phyloP scores from a whole-genome alignment of 768 basidiomycete species.

The Termitomyces sp. region DNA sequence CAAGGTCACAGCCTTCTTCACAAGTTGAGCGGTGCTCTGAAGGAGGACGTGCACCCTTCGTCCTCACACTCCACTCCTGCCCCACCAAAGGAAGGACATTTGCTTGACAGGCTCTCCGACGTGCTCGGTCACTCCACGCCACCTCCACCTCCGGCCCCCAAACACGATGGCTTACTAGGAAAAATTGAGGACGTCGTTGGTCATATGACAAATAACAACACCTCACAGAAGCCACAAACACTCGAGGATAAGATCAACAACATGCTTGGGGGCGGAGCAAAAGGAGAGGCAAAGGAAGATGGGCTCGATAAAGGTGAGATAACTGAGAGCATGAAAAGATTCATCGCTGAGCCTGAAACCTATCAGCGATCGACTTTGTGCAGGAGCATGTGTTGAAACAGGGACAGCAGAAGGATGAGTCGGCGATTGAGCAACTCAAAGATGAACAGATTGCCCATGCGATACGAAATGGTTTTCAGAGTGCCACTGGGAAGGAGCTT shows the following conservation, averaged over 20 bases:
- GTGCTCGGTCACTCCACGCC: constrained; percentile 2
- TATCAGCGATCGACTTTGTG: constrained; percentile 34
- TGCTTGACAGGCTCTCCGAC: constrained; percentile 9
- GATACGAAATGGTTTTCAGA: constrained; percentile 28
- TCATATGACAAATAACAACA: constrained; percentile 5
- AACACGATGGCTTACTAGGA: constrained; percentile 14
- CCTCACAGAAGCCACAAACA: constrained; percentile 13
- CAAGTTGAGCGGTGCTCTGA: constrained; percentile 6
- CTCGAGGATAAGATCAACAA: constrained; percentile 18
- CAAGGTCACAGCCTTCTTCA: background rate
- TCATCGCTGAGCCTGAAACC: background rate
- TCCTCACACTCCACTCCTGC: background rate
- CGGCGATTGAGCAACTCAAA: constrained; percentile 35
- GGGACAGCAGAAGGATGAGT: constrained; percentile 35
- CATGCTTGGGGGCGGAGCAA: constrained; percentile 16
- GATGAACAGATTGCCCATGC: constrained; percentile 34
- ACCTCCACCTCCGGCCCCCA: background rate
- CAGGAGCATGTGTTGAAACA: constrained; percentile 37
- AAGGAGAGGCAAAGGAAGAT: constrained; percentile 19
- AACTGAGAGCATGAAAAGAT: background rate
- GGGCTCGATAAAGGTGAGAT: constrained; percentile 28
- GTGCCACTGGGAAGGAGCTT: constrained; percentile 29
- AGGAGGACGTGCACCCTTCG: background rate
- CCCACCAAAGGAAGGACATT: constrained; percentile 1
- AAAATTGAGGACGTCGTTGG: constrained; percentile 11